Evolutionary conservation across 2,329 filamentous ascomycete species (phyloP), one percentile per base, ranked within the genome.

Genomic region (Fragosphaeria purpurea): DNA sequence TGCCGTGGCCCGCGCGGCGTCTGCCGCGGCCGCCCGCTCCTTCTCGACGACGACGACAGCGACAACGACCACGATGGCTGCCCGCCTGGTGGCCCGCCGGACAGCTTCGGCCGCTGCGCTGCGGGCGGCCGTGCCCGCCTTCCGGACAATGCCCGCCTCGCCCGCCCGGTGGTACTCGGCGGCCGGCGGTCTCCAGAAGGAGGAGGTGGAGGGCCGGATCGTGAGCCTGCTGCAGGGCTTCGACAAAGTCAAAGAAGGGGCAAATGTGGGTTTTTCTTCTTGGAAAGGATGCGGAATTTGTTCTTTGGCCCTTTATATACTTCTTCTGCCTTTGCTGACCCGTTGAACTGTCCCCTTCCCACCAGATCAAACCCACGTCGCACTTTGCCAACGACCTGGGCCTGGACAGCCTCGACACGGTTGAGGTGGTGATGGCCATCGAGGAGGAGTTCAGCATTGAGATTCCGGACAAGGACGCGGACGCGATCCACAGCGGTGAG

Each of bases 351-450:
- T n/a, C 30, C 41, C 41, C 22, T 31, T 9, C 61, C 47, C 8
- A 7, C 37, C 56, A 97, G 91, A 88, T 98, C 67, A 88, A 83
- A 64, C 73, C 80, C 57, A 77, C 75, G 49, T 85, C 91, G 53
- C 90, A 97, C 80, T 98, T 98, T 74, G 80, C 88, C 67, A 97
- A 96, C 70, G 91, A 98, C 73, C 86, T 98, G 57, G 93, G 90
- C 59, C 77, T 98, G 63, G 93, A 98, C 76, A 94, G 86, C 73
- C 80, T 98, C 70, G 93, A 98, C 70, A 96, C 93, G 57, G 93
- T 98, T 57, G 93, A 98, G 79, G 93, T 98, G 60, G 93, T 98
- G 63, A 98, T 98, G 93, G 93, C 93, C 59, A 97, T 98, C 72
- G 93, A 98, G 80, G 93, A 98, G 73, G 76, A 83, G 64, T 82